Evolutionary conservation across 1,284 basidiomycete species (phyloP).

Genomic region (Rhodotorula sp.): DNA sequence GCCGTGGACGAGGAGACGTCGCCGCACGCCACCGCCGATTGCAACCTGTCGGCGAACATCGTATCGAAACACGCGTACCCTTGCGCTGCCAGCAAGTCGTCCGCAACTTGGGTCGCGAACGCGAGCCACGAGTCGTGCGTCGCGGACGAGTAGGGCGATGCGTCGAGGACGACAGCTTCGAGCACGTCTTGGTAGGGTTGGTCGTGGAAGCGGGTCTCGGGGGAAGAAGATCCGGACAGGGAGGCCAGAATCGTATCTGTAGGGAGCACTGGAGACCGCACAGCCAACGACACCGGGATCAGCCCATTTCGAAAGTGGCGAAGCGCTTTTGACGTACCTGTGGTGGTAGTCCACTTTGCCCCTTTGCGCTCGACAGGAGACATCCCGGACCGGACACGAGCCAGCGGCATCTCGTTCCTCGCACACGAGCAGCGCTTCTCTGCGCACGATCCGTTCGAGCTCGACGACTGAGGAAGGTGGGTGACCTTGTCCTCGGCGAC

Average conservation of each 20-base stretch:
- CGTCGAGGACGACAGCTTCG: constrained; percentile 35
- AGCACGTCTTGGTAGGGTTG: constrained; percentile 18
- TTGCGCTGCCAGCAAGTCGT: constrained; percentile 4
- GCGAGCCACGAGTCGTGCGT: constrained; percentile 25
- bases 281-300: too few relatives aligned
- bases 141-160: constrained; percentile 12
- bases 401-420: constrained; percentile 15
- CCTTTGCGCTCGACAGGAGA: constrained; percentile 33
- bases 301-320: too few relatives aligned
- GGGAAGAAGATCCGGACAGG: constrained; percentile 24
- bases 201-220: constrained; percentile 32
- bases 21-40: too few relatives aligned
- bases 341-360: constrained; percentile 33
- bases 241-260: constrained; percentile 24
- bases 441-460: background rate
- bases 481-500: background rate
- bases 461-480: background rate
- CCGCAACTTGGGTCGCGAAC: constrained; percentile 23
- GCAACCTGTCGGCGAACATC: too few relatives aligned
- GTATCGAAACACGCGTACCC: background rate
- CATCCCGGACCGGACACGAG: constrained; percentile 30
- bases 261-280: constrained; percentile 23
- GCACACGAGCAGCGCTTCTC: constrained; percentile 13
- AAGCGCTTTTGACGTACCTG: constrained; percentile 14
- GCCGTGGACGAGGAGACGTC: too few relatives aligned